Evolutionary conservation across 2,329 filamentous ascomycete species (phyloP).

Genomic region (Botrytis paeoniae): DNA sequence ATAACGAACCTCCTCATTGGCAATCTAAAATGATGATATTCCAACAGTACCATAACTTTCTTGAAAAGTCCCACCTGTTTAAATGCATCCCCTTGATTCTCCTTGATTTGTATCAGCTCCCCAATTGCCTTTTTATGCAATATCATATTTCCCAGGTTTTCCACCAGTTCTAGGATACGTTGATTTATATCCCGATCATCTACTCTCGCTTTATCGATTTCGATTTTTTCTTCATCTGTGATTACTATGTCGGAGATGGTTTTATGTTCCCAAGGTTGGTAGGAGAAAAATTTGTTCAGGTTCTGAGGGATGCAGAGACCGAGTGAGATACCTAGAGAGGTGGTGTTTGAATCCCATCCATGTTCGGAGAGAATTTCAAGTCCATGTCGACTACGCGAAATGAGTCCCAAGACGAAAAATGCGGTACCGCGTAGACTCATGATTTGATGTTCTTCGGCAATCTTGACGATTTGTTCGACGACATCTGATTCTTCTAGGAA

Average conservation of each 20-base stretch:
- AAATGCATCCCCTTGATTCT: constrained; percentile 72
- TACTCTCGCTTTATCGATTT: constrained; percentile 47
- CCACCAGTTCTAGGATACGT: constrained; percentile 78
- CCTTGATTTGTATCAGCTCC: constrained; percentile 77
- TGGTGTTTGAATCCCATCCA: constrained; percentile 91
- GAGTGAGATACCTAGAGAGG: constrained; percentile 74
- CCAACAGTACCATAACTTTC: constrained; percentile 79
- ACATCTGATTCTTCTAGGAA: constrained; percentile 91
- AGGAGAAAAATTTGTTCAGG: constrained; percentile 73
- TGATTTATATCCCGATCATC: constrained; percentile 61
- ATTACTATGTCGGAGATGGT: constrained; percentile 35
- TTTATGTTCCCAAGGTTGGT: constrained; percentile 54
- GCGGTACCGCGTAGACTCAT: constrained; percentile 93
- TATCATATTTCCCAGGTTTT: constrained; percentile 90
- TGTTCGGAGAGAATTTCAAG: constrained; percentile 85
- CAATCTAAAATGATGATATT: constrained; percentile 85
- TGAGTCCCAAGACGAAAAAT: constrained; percentile 91
- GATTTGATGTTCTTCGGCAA: constrained; percentile 83
- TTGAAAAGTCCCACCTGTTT: constrained; percentile 74
- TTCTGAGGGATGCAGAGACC: constrained; percentile 84
- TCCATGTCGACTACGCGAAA: constrained; percentile 87
- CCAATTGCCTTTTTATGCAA: constrained; percentile 81
- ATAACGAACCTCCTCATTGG: constrained; percentile 86
- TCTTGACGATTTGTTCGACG: constrained; percentile 79
- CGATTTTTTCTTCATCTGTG: constrained; percentile 46